A percentile compares a stretch with the other conserved stretches of the same genome.
Conservation (phyloP, 176 grass and related monocot genomes). For the Aegilops tauschii region DNA sequence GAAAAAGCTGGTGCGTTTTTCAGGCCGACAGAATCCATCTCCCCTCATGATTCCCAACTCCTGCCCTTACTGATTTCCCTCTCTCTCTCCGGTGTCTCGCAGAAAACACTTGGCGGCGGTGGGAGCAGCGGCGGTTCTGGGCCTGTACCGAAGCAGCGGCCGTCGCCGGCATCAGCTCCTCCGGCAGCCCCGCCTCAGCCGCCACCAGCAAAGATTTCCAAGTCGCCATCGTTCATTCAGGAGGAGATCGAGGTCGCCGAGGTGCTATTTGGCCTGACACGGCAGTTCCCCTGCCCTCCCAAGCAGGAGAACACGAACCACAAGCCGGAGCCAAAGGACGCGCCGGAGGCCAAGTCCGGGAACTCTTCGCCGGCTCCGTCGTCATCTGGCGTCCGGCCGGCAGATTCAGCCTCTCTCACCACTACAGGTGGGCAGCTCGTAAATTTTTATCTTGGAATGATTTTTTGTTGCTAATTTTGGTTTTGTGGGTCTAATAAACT, state of each 20-base stretch:
- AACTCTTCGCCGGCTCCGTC: constrained; percentile 72
- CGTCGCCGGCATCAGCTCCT: constrained; percentile 24
- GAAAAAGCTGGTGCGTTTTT: constrained; percentile 73
- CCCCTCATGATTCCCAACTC: constrained; percentile 2
- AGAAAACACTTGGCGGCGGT: constrained; percentile 59
- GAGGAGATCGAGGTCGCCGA: constrained; percentile 99
- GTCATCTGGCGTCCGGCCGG: constrained; percentile 37
- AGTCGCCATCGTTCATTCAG: constrained; percentile 77
- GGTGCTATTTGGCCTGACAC: constrained; percentile 86
- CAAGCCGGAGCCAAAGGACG: constrained; percentile 60
- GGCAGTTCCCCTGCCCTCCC: constrained; percentile 64
- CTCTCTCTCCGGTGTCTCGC: constrained; percentile 7
- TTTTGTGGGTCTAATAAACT: constrained; percentile 7
- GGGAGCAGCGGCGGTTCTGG: constrained; percentile 30
- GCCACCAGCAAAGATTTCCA: constrained; percentile 50
- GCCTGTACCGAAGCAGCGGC: constrained; percentile 38
- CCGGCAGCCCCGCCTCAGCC: constrained; percentile 36
- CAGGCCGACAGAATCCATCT: background rate
- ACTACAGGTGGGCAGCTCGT: constrained; percentile 41
- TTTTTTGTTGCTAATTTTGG: background rate
- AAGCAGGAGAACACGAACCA: constrained; percentile 62
- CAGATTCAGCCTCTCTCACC: constrained; percentile 57
- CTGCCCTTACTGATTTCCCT: constrained; percentile 1
- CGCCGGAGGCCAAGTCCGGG: constrained; percentile 57
- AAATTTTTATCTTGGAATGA: background rate